Evolutionary conservation across 164 flowering plant genomes (phyloP), one percentile per base, ranked within the genome.

Genomic region (Umbellularia californica): DNA sequence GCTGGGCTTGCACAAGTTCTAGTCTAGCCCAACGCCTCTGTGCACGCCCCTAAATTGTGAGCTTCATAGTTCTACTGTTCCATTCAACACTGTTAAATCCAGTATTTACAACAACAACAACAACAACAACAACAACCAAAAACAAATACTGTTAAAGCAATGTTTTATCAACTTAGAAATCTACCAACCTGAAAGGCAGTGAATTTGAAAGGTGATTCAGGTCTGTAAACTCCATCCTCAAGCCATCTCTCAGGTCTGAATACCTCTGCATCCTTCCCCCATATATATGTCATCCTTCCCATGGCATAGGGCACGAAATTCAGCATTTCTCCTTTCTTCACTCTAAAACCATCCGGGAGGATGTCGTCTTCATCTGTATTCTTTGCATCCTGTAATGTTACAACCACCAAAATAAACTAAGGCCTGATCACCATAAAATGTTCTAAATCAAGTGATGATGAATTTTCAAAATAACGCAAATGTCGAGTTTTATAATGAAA

Each of bases 211-310:
- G 94, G 89, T 0, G 88, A 82, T 81, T 90, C 88, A 0, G 86
- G 89, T 60, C 76, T 84, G 76, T 89, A 92, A 70, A 85, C 72
- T 51, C 94, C 89, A 52, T 88, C 76, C 0, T 84, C 72, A 30
- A 90, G 83, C 97, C 94, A 89, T 82, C 96, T 83, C 74, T 91
- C 88, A 0, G 93, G 96, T 65, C 79, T 76, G 58, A 89, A 90
- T 13, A 81, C 90, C 72, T 81, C 83, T 2, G 92, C 93, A 78
- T 93, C 89, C 19, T 88, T 91, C 14, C 97, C 94, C 97, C 97
- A 90, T 1, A 93, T 78, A 77, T 73, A 79, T 52, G 79, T 60
- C 97, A 91, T 88, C 75, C 97, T 84, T 9, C 91, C 97, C 97
- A 93, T 91, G 9, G 92, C 83, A 75, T 89, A 91, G n/a, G 92